phyloP scores from a whole-genome alignment of 2,329 filamentous ascomycete species.

The Penicillium sp. region DNA sequence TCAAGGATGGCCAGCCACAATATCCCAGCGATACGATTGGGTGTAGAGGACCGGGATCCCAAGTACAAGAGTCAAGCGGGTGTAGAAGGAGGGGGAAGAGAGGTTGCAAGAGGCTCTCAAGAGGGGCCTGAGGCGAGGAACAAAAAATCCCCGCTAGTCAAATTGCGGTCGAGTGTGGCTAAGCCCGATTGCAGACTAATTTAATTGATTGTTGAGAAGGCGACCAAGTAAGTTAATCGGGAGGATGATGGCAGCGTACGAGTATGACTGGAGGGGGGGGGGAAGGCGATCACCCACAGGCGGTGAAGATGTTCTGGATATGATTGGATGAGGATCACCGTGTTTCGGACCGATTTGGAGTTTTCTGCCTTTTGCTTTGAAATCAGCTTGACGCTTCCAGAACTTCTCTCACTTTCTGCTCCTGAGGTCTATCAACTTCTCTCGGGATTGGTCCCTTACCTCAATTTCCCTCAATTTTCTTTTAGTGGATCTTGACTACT shows the following conservation, averaged over 20 bases:
- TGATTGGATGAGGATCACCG: slow-evolving; percentile 10
- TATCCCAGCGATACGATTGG: not conserved
- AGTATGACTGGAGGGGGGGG: slow-evolving; percentile 4
- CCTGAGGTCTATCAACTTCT: too few relatives aligned
- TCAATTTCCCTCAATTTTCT: not conserved
- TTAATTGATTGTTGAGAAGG: not conserved
- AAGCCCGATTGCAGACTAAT: slow-evolving; percentile 1
- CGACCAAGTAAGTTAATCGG: not conserved
- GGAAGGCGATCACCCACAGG: slow-evolving; percentile 13
- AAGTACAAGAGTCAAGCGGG: not conserved
- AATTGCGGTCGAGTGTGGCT: slow-evolving; percentile 9
- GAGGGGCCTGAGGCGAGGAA: slow-evolving; percentile 19
- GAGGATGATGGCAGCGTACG: slow-evolving; percentile 1
- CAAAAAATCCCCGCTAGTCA: slow-evolving; percentile 7
- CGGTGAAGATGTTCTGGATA: slow-evolving; percentile 3
- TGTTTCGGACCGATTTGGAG: not conserved
- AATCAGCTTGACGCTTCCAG: not conserved
- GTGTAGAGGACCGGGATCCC: not conserved
- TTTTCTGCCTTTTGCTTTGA: slow-evolving; percentile 7
- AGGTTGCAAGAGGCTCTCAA: slow-evolving; percentile 7
- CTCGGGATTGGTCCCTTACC: not conserved
- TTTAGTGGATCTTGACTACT: too few relatives aligned
- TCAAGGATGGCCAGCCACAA: not conserved
- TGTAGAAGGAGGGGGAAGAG: slow-evolving; percentile 4
- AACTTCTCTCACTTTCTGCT: not conserved